Base-by-base conservation (phyloP, 2,329 filamentous ascomycete species). In the Phoma sp. region DNA sequence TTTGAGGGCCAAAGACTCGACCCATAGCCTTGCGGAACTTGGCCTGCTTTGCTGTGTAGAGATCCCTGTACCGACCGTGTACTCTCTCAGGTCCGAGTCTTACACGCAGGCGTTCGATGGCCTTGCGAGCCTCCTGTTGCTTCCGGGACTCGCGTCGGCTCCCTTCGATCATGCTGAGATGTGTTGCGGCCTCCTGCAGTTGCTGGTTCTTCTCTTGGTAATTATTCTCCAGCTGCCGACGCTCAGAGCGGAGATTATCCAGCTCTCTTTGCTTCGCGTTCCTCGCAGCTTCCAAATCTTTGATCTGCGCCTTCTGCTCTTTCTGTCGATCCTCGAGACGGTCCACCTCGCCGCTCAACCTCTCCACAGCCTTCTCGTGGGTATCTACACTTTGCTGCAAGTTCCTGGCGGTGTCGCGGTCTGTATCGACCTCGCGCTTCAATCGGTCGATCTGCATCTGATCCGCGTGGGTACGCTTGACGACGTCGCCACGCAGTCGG, bases 41-140 rank as follows among this genome's bases (percentile, higher is more conserved):
- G 77, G 96, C 97, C 78, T 97, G 91, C 75, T 97, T 98, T 1
- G 95, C 93, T 62, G 91, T 93, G 78, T 95, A 97, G 37, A 99
- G 84, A 61, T 96, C 91, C 59, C 91, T 91, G 40, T 98, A 86
- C 40, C 93, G 88, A 18, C 95, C 95, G 62, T 90, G 90, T 39
- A 99, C 93, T 48, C 66, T 68, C 41, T 93, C 93, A 3, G 62
- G 52, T 1, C 92, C 91, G 66, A 92, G 96, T 59, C 96, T 89
- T 47, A 92, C 89, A 75, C 96, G 96, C 67, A 99, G 81, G 29
- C 90, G 88, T 9, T 88, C 86, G 30, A 98, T 88, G 69, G 91
- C 89, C 70, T 96, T 93, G 66, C 91, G 91, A 68, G 89, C 86
- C 55, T 87, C 83, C 24, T 84, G 78, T 69, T 98, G 93, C 69